Evolutionary conservation across 2,329 filamentous ascomycete genomes (phyloP).

Genomic region (Piedraia hortae): DNA sequence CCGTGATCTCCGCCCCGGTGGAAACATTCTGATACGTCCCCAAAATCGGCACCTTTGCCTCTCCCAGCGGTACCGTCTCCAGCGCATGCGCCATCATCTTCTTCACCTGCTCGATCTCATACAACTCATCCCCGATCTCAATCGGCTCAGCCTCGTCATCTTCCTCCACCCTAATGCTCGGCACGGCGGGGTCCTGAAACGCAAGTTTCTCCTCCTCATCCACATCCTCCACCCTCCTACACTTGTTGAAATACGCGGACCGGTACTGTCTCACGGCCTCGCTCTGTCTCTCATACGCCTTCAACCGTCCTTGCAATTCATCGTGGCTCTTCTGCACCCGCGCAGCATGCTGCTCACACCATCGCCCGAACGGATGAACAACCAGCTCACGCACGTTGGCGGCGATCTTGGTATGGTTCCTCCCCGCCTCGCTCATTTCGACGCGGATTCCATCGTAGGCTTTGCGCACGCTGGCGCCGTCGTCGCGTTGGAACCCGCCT

Average conservation of each 20-base stretch:
- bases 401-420: slow-evolving; percentile 82
- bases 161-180: slow-evolving; percentile 61
- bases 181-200: slow-evolving; percentile 63
- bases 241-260: slow-evolving; percentile 97
- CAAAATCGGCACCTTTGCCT: slow-evolving; percentile 84
- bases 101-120: slow-evolving; percentile 66
- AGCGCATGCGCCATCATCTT: slow-evolving; percentile 70
- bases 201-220: slow-evolving; percentile 97
- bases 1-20: slow-evolving; percentile 72
- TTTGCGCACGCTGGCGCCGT: slow-evolving; percentile 90
- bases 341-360: slow-evolving; percentile 83
- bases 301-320: slow-evolving; percentile 70
- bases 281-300: slow-evolving; percentile 74
- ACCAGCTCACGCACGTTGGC: slow-evolving; percentile 91
- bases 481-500: slow-evolving; percentile 68
- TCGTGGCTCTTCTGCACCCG: slow-evolving; percentile 87
- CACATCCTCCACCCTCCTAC: slow-evolving; percentile 76
- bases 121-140: slow-evolving; percentile 76
- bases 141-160: slow-evolving; percentile 50
- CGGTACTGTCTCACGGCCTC: slow-evolving; percentile 78
- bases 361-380: slow-evolving; percentile 74
- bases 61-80: slow-evolving; percentile 58
- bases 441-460: slow-evolving; percentile 79
- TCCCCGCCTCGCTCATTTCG: slow-evolving; percentile 76
- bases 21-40: slow-evolving; percentile 89